phyloP scores from a whole-genome alignment of 2,329 filamentous ascomycete species.

The Sphaerulina populicola region DNA sequence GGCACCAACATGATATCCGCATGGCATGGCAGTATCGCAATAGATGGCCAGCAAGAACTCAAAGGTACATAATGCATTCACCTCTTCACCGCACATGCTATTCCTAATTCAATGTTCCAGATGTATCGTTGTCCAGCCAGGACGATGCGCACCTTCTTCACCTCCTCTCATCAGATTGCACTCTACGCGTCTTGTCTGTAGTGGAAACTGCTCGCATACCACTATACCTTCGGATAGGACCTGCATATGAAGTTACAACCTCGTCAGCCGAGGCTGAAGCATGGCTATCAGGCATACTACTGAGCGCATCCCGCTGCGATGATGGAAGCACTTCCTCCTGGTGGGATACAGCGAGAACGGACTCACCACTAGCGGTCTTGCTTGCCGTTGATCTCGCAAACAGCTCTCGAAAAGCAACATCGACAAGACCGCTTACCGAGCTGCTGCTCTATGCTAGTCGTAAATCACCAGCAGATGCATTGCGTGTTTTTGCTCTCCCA shows the following conservation, averaged over 20 bases:
- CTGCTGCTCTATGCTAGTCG: constrained; percentile 41
- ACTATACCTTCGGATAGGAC: constrained; percentile 12
- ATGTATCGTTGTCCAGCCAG: constrained; percentile 5
- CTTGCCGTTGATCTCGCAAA: constrained; percentile 7
- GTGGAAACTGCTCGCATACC: constrained; percentile 19
- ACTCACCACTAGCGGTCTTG: constrained; percentile 19
- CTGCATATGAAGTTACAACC: constrained; percentile 8
- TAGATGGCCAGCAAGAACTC: constrained; percentile 7
- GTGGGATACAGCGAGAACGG: constrained; percentile 18
- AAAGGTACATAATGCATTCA: constrained; percentile 7
- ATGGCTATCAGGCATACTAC: constrained; percentile 18
- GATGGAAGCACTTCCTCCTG: constrained; percentile 6
- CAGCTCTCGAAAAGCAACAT: neutral
- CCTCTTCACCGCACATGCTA: neutral
- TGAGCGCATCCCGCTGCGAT: constrained; percentile 3
- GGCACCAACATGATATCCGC: constrained; percentile 2
- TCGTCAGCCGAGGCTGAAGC: constrained; percentile 14
- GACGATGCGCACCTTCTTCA: neutral
- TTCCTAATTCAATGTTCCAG: neutral
- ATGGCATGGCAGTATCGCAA: constrained; percentile 15
- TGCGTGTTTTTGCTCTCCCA: constrained; percentile 34
- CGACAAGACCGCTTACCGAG: constrained; percentile 23
- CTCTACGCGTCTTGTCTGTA: constrained; percentile 17
- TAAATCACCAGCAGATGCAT: constrained; percentile 7
- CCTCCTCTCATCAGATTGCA: constrained; percentile 9